phyloP scores from a whole-genome alignment of 495 filamentous ascomycete genomes.

The Bathelium albidoporum region DNA sequence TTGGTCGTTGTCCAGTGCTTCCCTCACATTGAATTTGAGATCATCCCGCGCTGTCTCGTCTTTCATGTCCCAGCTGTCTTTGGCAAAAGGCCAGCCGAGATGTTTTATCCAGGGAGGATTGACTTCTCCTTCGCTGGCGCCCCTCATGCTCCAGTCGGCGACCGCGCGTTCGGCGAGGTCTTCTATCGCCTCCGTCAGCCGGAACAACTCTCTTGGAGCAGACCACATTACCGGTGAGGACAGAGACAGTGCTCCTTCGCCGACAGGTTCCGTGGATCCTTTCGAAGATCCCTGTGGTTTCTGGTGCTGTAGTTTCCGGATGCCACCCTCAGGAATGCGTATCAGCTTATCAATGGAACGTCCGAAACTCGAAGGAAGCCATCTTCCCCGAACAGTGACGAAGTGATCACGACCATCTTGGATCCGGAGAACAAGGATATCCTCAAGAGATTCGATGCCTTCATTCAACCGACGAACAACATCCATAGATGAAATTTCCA shows the following conservation, averaged over 20 bases:
- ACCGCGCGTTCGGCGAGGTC: conserved; percentile 59
- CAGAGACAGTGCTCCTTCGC: background rate
- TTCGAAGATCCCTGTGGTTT: conserved; percentile 35
- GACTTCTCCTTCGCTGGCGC: conserved; percentile 20
- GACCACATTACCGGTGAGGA: conserved; percentile 44
- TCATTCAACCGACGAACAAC: conserved; percentile 66
- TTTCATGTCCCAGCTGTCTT: conserved; percentile 37
- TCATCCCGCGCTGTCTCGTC: conserved; percentile 5
- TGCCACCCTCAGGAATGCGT: conserved; percentile 65
- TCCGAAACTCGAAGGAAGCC: conserved; percentile 75
- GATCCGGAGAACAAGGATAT: conserved; percentile 84
- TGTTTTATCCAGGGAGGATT: conserved; percentile 49
- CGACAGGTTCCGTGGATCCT: conserved; percentile 18
- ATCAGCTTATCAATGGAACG: conserved; percentile 75
- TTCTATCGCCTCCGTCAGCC: conserved; percentile 75
- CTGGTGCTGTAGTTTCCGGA: conserved; percentile 45
- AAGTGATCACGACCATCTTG: conserved; percentile 83
- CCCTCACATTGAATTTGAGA: conserved; percentile 40
- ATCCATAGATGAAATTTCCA: conserved; percentile 50
- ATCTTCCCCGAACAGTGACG: conserved; percentile 63
- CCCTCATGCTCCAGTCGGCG: conserved; percentile 72
- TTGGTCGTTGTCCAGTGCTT: conserved; percentile 59
- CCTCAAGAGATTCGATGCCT: conserved; percentile 54
- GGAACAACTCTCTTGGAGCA: conserved; percentile 76
- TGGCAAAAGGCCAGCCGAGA: conserved; percentile 68